A percentile compares a stretch with the other conserved stretches of the same genome.
phyloP scores from a whole-genome alignment of 805 yeast species.

The Lachancea nothofagi region DNA sequence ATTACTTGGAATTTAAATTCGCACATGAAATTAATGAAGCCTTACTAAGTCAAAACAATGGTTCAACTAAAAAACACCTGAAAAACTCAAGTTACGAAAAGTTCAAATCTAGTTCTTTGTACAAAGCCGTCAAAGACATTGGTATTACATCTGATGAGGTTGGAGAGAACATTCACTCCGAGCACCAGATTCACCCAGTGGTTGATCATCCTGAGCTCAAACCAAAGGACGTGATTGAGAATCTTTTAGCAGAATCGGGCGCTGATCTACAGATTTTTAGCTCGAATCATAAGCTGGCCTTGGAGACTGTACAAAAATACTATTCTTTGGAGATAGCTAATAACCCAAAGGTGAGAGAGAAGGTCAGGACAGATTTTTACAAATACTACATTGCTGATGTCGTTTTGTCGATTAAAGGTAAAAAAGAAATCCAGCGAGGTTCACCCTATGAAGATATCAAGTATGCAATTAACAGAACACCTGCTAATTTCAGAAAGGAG shows the following conservation, averaged over 20 bases:
- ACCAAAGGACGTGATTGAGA: constrained; percentile 57
- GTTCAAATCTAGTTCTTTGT: constrained; percentile 57
- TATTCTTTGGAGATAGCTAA: constrained; percentile 75
- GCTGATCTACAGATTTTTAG: constrained; percentile 39
- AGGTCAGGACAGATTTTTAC: constrained; percentile 57
- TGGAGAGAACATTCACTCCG: constrained; percentile 73
- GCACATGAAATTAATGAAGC: constrained; percentile 38
- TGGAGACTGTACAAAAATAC: constrained; percentile 67
- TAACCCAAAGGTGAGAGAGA: constrained; percentile 73
- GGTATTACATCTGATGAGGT: constrained; percentile 77
- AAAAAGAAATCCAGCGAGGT: constrained; percentile 66
- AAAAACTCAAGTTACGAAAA: constrained; percentile 61
- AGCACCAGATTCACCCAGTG: constrained; percentile 63
- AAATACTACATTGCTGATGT: constrained; percentile 65
- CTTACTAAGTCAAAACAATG: constrained; percentile 22
- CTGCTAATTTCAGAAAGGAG: constrained; percentile 61
- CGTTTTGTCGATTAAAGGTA: constrained; percentile 77
- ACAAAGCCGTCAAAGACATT: constrained; percentile 58
- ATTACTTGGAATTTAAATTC: constrained; percentile 71
- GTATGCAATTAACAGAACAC: constrained; percentile 77
- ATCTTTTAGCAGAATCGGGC: constrained; percentile 32
- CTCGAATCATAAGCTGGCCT: constrained; percentile 50
- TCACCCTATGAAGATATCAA: constrained; percentile 86
- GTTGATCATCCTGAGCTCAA: constrained; percentile 53
- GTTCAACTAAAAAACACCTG: constrained; percentile 46